A percentile compares a stretch with the other conserved stretches of the same genome.
phyloP scores from a whole-genome alignment of 768 basidiomycete species.

The Lactarius psammicola region DNA sequence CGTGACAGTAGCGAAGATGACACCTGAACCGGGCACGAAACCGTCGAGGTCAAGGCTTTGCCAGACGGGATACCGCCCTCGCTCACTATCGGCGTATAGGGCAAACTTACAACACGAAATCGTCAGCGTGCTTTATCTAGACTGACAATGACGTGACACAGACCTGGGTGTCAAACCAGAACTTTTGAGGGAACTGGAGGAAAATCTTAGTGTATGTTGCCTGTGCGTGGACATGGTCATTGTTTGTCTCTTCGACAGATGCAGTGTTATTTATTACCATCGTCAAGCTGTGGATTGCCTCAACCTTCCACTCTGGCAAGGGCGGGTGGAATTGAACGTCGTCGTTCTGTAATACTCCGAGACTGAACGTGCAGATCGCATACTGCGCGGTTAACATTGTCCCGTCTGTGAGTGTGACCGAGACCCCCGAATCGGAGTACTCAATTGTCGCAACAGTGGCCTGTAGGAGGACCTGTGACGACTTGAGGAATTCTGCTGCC shows the following conservation, averaged over 20 bases:
- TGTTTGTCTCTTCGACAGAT: too few species aligned
- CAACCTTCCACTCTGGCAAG: conserved; percentile 57
- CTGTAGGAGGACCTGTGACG: conserved; percentile 47
- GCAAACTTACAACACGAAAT: conserved; percentile 5
- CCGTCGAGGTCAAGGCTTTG: conserved; percentile 55
- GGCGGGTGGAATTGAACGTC: conserved; percentile 50
- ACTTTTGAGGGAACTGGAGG: conserved; percentile 23
- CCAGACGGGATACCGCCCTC: conserved; percentile 56
- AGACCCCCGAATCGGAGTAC: conserved; percentile 49
- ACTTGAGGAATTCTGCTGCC: conserved; percentile 50
- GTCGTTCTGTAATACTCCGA: conserved; percentile 42
- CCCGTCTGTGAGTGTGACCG: conserved; percentile 38
- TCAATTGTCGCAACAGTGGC: conserved; percentile 47
- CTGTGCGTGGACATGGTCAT: background rate
- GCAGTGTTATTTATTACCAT: conserved; percentile 50
- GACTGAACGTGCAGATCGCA: conserved; percentile 59
- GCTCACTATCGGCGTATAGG: conserved; percentile 18
- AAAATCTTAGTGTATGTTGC: conserved; percentile 16
- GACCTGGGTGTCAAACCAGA: conserved; percentile 17
- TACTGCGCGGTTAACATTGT: conserved; percentile 34
- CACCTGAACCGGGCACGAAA: conserved; percentile 59
- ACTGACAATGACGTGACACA: background rate
- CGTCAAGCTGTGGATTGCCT: conserved; percentile 59
- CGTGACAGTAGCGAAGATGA: conserved; percentile 50
- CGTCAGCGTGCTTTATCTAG: background rate